Conservation (phyloP, 1,284 basidiomycete genomes). For the Malassezia furfur region DNA sequence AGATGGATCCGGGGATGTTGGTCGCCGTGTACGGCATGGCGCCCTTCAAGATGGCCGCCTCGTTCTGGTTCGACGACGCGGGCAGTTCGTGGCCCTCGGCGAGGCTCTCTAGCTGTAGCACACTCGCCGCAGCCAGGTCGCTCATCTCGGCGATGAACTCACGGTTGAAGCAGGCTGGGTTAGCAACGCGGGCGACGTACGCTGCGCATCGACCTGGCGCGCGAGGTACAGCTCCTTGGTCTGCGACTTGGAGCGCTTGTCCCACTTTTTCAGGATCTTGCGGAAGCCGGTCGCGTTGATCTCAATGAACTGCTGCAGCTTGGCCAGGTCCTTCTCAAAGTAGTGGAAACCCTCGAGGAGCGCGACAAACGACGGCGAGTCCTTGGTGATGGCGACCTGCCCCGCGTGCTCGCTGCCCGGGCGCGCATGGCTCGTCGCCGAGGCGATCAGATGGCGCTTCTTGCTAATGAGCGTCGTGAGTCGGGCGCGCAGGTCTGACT, state of each 20-base stretch:
- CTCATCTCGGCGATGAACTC: slow-evolving; percentile 94
- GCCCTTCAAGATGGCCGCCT: slow-evolving; percentile 7
- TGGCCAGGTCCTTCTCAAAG: slow-evolving; percentile 88
- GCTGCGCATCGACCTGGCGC: slow-evolving; percentile 95
- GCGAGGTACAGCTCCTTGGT: slow-evolving; percentile 94
- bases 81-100: slow-evolving; percentile 27
- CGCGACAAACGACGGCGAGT: slow-evolving; percentile 49
- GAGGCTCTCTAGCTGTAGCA: slow-evolving; percentile 75
- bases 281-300: slow-evolving; percentile 95
- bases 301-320: slow-evolving; percentile 93
- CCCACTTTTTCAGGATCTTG: slow-evolving; percentile 98
- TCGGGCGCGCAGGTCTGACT: slow-evolving; percentile 78
- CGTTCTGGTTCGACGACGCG: slow-evolving; percentile 7
- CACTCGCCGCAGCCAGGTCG: slow-evolving; percentile 84
- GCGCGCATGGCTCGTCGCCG: slow-evolving; percentile 12
- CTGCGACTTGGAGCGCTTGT: slow-evolving; percentile 85
- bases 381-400: slow-evolving; percentile 31
- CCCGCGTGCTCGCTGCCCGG: slow-evolving; percentile 15
- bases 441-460: slow-evolving; percentile 64
- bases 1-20: slow-evolving; percentile 7
- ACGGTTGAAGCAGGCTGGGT: slow-evolving; percentile 56
- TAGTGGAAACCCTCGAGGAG: slow-evolving; percentile 92
- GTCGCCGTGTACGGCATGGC: slow-evolving; percentile 7
- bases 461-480: slow-evolving; percentile 89
- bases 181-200: slow-evolving; percentile 50